Evolutionary conservation across 202 grass and related monocot species (phyloP), one percentile per base, ranked within the genome.

Genomic region (Miscanthus sacchariflorus): DNA sequence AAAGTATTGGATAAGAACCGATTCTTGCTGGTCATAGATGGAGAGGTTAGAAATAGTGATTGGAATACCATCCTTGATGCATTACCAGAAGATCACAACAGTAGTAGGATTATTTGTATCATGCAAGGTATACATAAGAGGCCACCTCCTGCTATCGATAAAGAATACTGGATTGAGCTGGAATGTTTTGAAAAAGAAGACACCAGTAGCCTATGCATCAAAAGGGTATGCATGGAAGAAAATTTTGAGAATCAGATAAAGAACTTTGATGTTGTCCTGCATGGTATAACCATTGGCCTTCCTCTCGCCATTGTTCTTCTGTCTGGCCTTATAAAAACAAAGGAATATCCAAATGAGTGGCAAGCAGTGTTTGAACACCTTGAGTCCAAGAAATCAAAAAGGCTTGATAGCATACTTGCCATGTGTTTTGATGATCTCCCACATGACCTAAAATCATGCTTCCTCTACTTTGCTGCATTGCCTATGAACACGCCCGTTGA

Each of bases 341-440:
- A 92, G 76, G 87, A 86, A 30, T 82, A 54, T 11, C 83, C 59
- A 21, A 25, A n/a, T 0, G 86, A 92, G 83, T 89, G 86, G 86
- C 0, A 78, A 5, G 25, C 21, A 5, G 83, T 89, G 19, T 78
- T 92, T 12, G 0, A 72, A 0, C 49, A 89, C 65, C 77, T 92
- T 3, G 28, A 30, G 14, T 63, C 74, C 2, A 59, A 21, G 28
- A 3, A 73, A 76, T 59, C 82, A 2, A 86, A 74, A 2, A 15
- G 64, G 38, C 52, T 89, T 10, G 61, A 72, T 13, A 70, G 48
- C 9, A 38, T 89, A 17, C 9, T 89, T 6, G 36, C 78, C 11
- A 30, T 86, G 81, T 90, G 85, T 33, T 90, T 82, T 0, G 81
- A 93, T n/a, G 91, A 91, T 13, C 86, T 93, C 5, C 81, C 85